Base-by-base conservation (phyloP, 1,284 basidiomycete genomes). In the Fistulina hepatica region DNA sequence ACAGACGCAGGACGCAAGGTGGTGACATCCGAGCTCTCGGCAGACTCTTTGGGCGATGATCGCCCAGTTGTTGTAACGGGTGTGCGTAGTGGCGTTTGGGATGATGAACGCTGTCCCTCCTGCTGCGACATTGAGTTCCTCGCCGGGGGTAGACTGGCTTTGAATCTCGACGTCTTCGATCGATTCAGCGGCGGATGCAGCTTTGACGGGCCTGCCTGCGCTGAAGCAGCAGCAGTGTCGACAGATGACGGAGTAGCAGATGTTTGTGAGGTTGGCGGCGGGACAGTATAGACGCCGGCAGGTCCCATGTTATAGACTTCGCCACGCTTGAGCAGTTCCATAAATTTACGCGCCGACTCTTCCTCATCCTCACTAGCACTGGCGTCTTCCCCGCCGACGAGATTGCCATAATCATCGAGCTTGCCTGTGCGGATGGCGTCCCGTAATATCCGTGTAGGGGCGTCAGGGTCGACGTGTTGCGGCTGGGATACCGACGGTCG, bases 371-470 rank as follows among this genome's bases (percentile, higher is more conserved):
- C 79, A 33, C 70, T 73, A 21, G 61, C 74, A 37, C 72, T 75
- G 24, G 78, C 76, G 26, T 62, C 65, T 10, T 64, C 63, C 6
- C 65, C 69, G 2, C 75, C 77, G 5, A 76, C 59, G 5, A 85
- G 63, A 21, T 63, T 60, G 11, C 62, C 63, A 22, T 69, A 57
- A 24, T 53, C 51, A 42, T 79, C 71, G 15, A 84, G 46, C 50
- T 73, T 78, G 4, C 81, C 81, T 21, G 71, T 59, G 23, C 69
- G 69, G 28, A 85, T 62, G 0, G 76, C 71, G 24, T 59, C 58
- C 50, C 71, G 73, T 21, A 82, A 50, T 5, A 67, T 64, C 12
- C 63, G 61, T n/a, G 66, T 60, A 39, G 64, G 64, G 3, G 72
- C 63, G 10, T 59, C 67, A 4, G 80, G 69, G 27, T 78, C 49